These are phyloP conservation scores for Xylaria acuta DNA, from an alignment of 495 filamentous ascomycete genomes.

Conservation along the genomic window DNA sequence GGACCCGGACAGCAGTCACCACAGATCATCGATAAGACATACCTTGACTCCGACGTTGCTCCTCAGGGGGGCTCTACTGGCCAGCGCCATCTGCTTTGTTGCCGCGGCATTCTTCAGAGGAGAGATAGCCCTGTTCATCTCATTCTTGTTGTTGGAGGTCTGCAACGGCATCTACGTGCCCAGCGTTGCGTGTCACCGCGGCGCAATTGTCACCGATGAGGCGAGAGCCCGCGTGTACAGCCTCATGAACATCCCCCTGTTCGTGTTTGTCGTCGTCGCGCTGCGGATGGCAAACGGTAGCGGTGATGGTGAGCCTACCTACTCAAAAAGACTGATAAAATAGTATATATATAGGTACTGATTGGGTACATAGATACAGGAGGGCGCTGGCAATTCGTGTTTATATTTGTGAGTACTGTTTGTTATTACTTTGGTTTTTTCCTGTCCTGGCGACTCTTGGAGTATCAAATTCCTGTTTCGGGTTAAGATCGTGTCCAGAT, in stretches of 20 bases:
- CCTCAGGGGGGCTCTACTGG: constrained; percentile 34
- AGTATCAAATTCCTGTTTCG: background rate
- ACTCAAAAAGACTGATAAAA: background rate
- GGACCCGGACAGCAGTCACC: background rate
- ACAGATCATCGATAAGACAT: background rate
- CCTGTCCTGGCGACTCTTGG: background rate
- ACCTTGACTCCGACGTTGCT: constrained; percentile 35
- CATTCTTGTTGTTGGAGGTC: constrained; percentile 51
- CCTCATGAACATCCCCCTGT: constrained; percentile 54
- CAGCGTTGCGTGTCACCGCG: constrained; percentile 49
- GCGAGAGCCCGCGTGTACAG: constrained; percentile 52
- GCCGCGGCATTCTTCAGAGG: constrained; percentile 38
- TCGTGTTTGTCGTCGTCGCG: constrained; percentile 54
- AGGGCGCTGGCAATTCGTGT: constrained; percentile 33
- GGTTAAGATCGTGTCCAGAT: background rate
- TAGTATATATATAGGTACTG: background rate
- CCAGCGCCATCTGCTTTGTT: constrained; percentile 38
- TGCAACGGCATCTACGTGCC: constrained; percentile 57
- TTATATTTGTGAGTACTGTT: constrained; percentile 23
- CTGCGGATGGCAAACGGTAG: constrained; percentile 40
- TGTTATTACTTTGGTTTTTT: background rate
- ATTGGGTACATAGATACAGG: constrained; percentile 16
- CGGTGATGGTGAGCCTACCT: constrained; percentile 38
- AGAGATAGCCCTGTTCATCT: constrained; percentile 44
- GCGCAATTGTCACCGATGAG: constrained; percentile 48